A percentile compares a stretch with the other conserved stretches of the same genome.
Conservation (phyloP, 176 grass and related monocot species). For the Rhynchospora tenuis region DNA sequence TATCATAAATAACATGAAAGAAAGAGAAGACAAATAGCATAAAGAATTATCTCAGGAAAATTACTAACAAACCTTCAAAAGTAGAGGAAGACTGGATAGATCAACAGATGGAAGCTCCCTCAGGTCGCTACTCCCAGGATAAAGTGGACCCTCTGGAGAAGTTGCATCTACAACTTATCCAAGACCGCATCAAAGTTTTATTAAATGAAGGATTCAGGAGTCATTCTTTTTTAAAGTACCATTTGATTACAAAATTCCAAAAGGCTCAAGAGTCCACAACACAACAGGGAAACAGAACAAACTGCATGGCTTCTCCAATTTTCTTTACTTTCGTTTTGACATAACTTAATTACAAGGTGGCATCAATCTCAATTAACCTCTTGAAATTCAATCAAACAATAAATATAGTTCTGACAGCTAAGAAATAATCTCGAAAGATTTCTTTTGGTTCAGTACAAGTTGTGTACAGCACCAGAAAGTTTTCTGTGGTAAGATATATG, state of each 20-base stretch:
- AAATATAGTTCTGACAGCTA: neutral
- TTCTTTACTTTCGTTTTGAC: neutral
- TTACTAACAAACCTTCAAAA: slow-evolving; percentile 54
- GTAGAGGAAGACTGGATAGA: slow-evolving; percentile 56
- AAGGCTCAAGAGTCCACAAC: slow-evolving; percentile 57
- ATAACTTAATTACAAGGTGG: neutral
- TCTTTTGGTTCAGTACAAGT: slow-evolving; percentile 1
- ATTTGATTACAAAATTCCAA: slow-evolving; percentile 66
- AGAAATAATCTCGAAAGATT: neutral
- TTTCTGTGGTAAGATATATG: neutral
- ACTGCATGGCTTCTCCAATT: neutral
- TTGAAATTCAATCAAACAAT: neutral
- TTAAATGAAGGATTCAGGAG: neutral
- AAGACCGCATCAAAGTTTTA: neutral
- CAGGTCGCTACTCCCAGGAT: slow-evolving; percentile 50
- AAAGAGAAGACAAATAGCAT: neutral
- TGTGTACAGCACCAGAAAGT: neutral
- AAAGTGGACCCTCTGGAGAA: slow-evolving; percentile 63
- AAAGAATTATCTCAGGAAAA: neutral
- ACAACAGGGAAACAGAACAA: slow-evolving; percentile 7
- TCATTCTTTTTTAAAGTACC: slow-evolving; percentile 25
- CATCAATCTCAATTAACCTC: neutral
- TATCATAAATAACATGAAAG: neutral
- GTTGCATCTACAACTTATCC: neutral
- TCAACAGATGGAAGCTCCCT: slow-evolving; percentile 70